Evolutionary conservation across 805 yeast species (phyloP), one percentile per base, ranked within the genome.

Genomic region (Cyberlindnera xishuangbannaensis): DNA sequence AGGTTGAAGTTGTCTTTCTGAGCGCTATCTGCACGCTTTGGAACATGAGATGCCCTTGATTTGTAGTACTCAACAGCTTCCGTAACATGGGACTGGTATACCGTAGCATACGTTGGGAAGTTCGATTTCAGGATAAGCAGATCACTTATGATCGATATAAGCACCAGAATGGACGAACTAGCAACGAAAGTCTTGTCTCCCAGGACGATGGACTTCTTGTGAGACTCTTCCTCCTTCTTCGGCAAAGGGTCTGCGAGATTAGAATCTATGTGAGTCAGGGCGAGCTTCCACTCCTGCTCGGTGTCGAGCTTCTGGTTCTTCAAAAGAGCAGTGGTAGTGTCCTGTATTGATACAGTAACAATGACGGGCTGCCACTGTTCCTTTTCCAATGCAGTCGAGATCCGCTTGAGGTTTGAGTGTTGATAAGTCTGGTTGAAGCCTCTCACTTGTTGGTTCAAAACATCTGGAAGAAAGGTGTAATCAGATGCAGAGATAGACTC

Each of bases 321-420:
- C 1, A 71, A 63, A 10, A 82, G 67, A 26, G 66, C 67, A 45
- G 74, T 73, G 5, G 76, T 69, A 11, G 58, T 48, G 4, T 35
- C 45, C 48, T 82, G 88, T 2, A 76, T 54, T 1, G 53, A 51
- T 2, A 59, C 51, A 0, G 73, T 51, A 8, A 78, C 71, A n/a
- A 73, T 71, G 14, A 70, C 73, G 33, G 88, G 95, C 38, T 73
- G 75, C 97, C 97, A 90, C 15, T 62, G 62, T 44, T 88, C 97
- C 29, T 63, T 61, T 31, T 83, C 88, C 36, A 83, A 62, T 13
- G 65, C 60, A 4, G 51, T 51, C 6, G 70, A 61, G 18, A 84
- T 56, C 5, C 56, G 53, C 35, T 67, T 69, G 32, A 74, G 53
- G 17, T 71, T 64, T 12, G 63, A 62, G 30, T 67, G 65, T 43